Conservation (phyloP, 108 stramenopile species). For the Nitzschia palea region DNA sequence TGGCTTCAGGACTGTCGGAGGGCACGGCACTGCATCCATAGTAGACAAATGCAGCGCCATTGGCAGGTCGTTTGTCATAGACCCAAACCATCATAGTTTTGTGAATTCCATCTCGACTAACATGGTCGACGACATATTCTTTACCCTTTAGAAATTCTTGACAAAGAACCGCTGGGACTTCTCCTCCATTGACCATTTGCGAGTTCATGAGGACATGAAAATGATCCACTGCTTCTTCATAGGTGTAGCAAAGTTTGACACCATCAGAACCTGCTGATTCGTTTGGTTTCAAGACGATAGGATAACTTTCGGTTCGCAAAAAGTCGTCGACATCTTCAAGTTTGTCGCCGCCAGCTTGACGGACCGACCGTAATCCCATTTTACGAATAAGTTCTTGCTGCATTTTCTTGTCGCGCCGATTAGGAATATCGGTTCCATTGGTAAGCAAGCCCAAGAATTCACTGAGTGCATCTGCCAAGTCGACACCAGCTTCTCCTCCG, state of each 20-base stretch:
- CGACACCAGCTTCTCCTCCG: slow-evolving; percentile 86
- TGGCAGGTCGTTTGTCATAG: slow-evolving; percentile 81
- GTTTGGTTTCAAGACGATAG: slow-evolving; percentile 90
- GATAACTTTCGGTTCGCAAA: slow-evolving; percentile 58
- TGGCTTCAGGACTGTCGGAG: slow-evolving; percentile 41
- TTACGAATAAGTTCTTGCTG: slow-evolving; percentile 79
- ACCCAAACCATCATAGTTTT: slow-evolving; percentile 87
- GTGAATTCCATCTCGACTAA: slow-evolving; percentile 72
- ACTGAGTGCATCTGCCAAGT: slow-evolving; percentile 66
- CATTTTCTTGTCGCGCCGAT: slow-evolving; percentile 82
- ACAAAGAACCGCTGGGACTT: slow-evolving; percentile 33
- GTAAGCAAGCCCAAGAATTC: slow-evolving; percentile 64
- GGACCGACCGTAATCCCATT: slow-evolving; percentile 75
- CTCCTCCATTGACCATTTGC: slow-evolving; percentile 55
- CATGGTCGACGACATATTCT: slow-evolving; percentile 82
- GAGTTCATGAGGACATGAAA: slow-evolving; percentile 51
- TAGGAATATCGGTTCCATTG: slow-evolving; percentile 70
- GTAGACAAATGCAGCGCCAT: slow-evolving; percentile 85
- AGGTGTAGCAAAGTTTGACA: slow-evolving; percentile 51
- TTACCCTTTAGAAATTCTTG: slow-evolving; percentile 60
- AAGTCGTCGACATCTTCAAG: slow-evolving; percentile 79
- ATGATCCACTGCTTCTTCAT: slow-evolving; percentile 55
- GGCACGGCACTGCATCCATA: slow-evolving; percentile 60
- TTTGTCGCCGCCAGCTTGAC: slow-evolving; percentile 78
- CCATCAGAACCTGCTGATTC: slow-evolving; percentile 90